A percentile compares a stretch with the other conserved stretches of the same genome.
phyloP scores from a whole-genome alignment of 2,329 filamentous ascomycete species.

The Cephalotrichum gorgonifer region DNA sequence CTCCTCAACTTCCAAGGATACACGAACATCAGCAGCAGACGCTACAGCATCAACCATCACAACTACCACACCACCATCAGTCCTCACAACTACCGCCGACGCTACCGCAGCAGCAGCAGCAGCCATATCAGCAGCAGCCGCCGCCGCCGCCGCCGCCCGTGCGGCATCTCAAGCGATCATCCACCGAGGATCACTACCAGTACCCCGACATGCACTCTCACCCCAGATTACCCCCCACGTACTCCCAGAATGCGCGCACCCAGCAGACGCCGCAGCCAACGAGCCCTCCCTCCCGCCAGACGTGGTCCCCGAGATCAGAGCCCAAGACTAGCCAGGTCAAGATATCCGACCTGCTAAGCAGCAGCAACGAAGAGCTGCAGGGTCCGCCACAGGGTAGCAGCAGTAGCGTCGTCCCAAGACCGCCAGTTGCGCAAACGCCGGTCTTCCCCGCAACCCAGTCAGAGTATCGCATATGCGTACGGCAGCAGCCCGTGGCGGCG shows the following conservation, averaged over 20 bases:
- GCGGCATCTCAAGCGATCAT: constrained; percentile 1
- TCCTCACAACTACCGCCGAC: neutral
- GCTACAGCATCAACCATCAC: neutral
- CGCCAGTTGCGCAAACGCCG: neutral
- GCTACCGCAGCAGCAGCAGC: neutral
- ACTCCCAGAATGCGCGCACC: neutral
- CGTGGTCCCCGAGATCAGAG: constrained; percentile 3
- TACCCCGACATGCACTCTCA: constrained; percentile 7
- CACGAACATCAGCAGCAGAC: constrained; percentile 3
- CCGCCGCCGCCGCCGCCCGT: neutral
- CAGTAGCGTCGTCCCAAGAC: neutral
- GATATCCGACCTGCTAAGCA: constrained; percentile 11
- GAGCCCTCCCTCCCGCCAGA: constrained; percentile 1
- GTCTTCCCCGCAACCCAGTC: constrained; percentile 6
- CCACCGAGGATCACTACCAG: constrained; percentile 6
- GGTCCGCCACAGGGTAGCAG: neutral
- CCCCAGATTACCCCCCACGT: constrained; percentile 6
- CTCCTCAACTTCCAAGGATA: constrained; percentile 3
- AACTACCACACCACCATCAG: neutral
- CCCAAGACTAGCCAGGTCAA: constrained; percentile 11
- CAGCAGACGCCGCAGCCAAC: constrained; percentile 5
- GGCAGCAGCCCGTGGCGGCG: constrained; percentile 70
- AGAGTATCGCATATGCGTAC: constrained; percentile 44
- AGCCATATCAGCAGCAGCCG: constrained; percentile 1
- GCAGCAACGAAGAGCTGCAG: constrained; percentile 4